These are phyloP conservation scores for Moesziomyces globuligerus DNA, from an alignment of 1,284 basidiomycete species.

Conservation along the genomic window DNA sequence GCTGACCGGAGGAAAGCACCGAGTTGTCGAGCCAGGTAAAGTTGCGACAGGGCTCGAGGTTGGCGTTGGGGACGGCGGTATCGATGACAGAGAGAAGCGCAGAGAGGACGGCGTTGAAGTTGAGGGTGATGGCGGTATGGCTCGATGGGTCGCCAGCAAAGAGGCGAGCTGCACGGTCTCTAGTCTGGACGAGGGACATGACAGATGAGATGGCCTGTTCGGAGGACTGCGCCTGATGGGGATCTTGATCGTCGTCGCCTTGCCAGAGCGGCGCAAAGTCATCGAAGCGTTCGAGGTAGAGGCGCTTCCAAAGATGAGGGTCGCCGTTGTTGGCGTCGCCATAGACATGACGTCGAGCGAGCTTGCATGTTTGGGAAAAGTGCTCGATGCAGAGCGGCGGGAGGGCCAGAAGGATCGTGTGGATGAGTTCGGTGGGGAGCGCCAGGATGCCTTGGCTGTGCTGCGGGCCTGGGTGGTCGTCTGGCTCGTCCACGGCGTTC, in stretches of 20 bases:
- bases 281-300: conserved; percentile 40
- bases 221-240: neutral
- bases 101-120: conserved; percentile 34
- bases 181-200: conserved; percentile 39
- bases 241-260: neutral
- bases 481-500: neutral
- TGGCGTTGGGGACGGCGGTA: conserved; percentile 15
- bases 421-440: conserved; percentile 40
- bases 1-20: conserved; percentile 20
- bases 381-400: conserved; percentile 43
- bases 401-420: conserved; percentile 25
- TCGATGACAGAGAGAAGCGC: conserved; percentile 38
- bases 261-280: conserved; percentile 19
- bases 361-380: conserved; percentile 42
- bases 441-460: conserved; percentile 15
- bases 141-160: conserved; percentile 17
- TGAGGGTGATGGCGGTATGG: conserved; percentile 15
- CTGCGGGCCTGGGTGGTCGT: neutral
- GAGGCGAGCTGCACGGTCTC: conserved; percentile 35
- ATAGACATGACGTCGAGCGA: conserved; percentile 36
- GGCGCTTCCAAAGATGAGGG: conserved; percentile 38
- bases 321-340: conserved; percentile 15
- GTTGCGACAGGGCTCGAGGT: conserved; percentile 13
- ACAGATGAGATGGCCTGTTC: neutral
- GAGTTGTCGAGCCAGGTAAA: conserved; percentile 32